Conservation (phyloP, 495 filamentous ascomycete species). For the Margaritispora aquatica region DNA sequence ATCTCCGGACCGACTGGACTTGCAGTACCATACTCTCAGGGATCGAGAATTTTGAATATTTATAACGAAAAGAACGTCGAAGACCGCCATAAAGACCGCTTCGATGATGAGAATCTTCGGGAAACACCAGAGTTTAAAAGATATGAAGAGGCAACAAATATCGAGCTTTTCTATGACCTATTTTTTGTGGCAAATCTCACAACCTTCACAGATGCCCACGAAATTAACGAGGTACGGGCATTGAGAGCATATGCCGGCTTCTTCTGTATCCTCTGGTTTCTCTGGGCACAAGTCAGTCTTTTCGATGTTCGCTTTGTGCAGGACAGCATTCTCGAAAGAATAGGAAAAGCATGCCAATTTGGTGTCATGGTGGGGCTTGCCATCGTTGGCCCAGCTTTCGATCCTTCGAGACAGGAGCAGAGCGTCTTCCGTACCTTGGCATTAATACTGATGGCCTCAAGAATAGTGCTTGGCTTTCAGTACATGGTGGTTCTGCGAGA, state of each 20-base stretch:
- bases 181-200: constrained; percentile 60
- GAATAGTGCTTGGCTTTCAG: constrained; percentile 48
- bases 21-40: not conserved
- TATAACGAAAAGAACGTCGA: constrained; percentile 2
- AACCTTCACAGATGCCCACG: constrained; percentile 51
- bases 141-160: constrained; percentile 33
- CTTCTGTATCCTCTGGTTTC: constrained; percentile 55
- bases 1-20: not conserved
- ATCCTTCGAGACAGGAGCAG: constrained; percentile 11
- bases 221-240: constrained; percentile 31
- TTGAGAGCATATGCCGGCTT: constrained; percentile 6
- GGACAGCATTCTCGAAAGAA: constrained; percentile 60
- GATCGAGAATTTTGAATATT: not conserved
- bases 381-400: constrained; percentile 51
- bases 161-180: constrained; percentile 58
- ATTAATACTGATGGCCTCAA: constrained; percentile 52
- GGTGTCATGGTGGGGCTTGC: constrained; percentile 58
- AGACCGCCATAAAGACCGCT: not conserved
- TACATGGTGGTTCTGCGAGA: constrained; percentile 45
- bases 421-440: constrained; percentile 11
- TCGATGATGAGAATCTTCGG: not conserved
- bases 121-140: constrained; percentile 27
- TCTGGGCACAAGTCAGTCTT: constrained; percentile 63
- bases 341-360: constrained; percentile 57
- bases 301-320: constrained; percentile 64